Conservation (phyloP, 176 grass and related monocot species). For the barley (Hordeum vulgare) region DNA sequence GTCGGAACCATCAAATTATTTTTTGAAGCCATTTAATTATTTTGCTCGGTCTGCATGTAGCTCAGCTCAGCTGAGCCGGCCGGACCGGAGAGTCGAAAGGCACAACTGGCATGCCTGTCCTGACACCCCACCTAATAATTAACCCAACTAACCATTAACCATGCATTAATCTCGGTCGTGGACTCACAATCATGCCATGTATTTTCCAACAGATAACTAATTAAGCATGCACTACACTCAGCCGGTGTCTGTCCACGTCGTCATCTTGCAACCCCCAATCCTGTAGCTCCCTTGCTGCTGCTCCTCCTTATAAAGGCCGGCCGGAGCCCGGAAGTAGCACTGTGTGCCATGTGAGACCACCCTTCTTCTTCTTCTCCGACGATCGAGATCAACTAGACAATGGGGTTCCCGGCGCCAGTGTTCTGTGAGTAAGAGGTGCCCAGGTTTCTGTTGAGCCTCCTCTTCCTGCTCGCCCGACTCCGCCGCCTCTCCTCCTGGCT, state of each 20-base stretch:
- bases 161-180: not conserved
- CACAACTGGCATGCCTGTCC: not conserved
- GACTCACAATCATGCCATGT: not conserved
- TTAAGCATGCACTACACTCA: not conserved
- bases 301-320: not conserved
- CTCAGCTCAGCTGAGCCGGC: too few species aligned
- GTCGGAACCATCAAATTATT: too few species aligned
- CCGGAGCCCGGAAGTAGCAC: too few species aligned
- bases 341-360: not conserved
- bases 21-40: too few species aligned
- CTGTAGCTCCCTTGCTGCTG: too few species aligned
- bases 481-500: conserved; percentile 41
- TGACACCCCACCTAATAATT: not conserved
- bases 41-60: too few species aligned
- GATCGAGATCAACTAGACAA: not conserved
- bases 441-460: conserved; percentile 32
- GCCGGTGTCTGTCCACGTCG: not conserved
- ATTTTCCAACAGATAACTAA: too few species aligned
- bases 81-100: too few species aligned
- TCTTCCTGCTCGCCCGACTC: conserved; percentile 49
- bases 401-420: conserved; percentile 55
- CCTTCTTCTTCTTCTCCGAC: not conserved
- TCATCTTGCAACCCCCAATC: not conserved
- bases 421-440: conserved; percentile 50
- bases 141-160: not conserved